Percentiles rank a stretch among this genome's conserved stretches.
Conservation (phyloP, 805 yeast species). For the Wickerhamiella allomyrinae region DNA sequence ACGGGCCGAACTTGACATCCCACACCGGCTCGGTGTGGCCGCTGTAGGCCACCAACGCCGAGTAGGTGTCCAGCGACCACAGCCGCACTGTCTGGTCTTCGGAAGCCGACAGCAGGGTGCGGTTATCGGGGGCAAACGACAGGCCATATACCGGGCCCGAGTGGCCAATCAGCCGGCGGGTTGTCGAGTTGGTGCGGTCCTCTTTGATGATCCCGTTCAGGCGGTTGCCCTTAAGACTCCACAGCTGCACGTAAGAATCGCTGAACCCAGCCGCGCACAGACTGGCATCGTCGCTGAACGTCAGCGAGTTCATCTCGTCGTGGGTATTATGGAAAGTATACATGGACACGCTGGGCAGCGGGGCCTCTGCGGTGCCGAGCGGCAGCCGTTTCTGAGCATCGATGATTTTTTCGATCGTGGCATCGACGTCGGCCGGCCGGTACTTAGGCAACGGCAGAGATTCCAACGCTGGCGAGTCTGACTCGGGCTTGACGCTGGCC, state of each 20-base stretch:
- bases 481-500: constrained; percentile 36
- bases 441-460: constrained; percentile 74
- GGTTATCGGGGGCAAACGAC: constrained; percentile 81
- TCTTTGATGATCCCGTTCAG: constrained; percentile 29
- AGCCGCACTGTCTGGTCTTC: constrained; percentile 86
- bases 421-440: constrained; percentile 62
- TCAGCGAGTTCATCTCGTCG: constrained; percentile 71
- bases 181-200: constrained; percentile 19
- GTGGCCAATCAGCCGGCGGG: constrained; percentile 65
- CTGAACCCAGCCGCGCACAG: constrained; percentile 89
- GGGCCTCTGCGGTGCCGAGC: constrained; percentile 48
- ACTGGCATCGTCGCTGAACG: constrained; percentile 77
- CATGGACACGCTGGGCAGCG: constrained; percentile 92
- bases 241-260: constrained; percentile 76
- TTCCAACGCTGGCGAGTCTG: constrained; percentile 54
- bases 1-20: constrained; percentile 91
- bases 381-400: constrained; percentile 68
- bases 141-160: constrained; percentile 87
- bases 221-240: constrained; percentile 90
- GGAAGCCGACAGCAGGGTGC: constrained; percentile 63
- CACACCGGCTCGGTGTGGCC: constrained; percentile 96
- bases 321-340: constrained; percentile 94
- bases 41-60: constrained; percentile 82
- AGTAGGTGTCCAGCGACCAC: constrained; percentile 88
- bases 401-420: constrained; percentile 63